Conservation (phyloP, 2,329 filamentous ascomycete genomes). For the Fragosphaeria purpurea region DNA sequence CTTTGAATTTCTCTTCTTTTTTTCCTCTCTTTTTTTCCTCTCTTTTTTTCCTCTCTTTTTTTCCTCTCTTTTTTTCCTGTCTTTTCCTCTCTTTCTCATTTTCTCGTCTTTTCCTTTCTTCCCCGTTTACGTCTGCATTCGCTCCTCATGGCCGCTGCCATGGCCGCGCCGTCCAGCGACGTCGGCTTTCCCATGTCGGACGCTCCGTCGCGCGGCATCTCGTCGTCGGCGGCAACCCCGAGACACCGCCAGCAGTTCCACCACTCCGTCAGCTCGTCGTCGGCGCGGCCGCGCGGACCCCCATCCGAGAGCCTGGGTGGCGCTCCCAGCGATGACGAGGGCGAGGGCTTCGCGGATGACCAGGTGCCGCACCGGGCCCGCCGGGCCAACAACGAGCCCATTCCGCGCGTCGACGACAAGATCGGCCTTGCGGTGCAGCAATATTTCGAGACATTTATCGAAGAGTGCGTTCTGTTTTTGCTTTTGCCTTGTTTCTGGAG, state of each 20-base stretch:
- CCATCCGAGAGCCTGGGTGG: conserved; percentile 52
- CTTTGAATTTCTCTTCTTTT: neutral
- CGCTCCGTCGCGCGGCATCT: conserved; percentile 28
- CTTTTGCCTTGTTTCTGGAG: neutral
- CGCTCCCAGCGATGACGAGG: conserved; percentile 49
- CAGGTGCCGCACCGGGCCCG: conserved; percentile 46
- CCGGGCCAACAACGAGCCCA: conserved; percentile 35
- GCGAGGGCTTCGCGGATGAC: conserved; percentile 54
- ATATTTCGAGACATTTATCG: conserved; percentile 71
- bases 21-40: neutral
- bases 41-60: neutral
- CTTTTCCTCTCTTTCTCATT: neutral
- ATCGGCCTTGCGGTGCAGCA: conserved; percentile 66
- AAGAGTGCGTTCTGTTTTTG: conserved; percentile 45
- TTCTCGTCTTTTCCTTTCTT: neutral
- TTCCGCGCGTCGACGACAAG: conserved; percentile 66
- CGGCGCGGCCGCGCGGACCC: conserved; percentile 44
- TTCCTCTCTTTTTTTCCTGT: neutral
- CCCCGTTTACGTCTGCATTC: neutral
- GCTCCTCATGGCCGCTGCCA: conserved; percentile 19
- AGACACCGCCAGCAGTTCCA: conserved; percentile 28
- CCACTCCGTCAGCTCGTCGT: conserved; percentile 39
- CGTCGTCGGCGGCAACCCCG: conserved; percentile 28
- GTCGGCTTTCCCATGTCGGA: conserved; percentile 49
- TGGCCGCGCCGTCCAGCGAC: conserved; percentile 44